Conservation (phyloP, 2,329 filamentous ascomycete species). For the Arthrobotrys sinensis region DNA sequence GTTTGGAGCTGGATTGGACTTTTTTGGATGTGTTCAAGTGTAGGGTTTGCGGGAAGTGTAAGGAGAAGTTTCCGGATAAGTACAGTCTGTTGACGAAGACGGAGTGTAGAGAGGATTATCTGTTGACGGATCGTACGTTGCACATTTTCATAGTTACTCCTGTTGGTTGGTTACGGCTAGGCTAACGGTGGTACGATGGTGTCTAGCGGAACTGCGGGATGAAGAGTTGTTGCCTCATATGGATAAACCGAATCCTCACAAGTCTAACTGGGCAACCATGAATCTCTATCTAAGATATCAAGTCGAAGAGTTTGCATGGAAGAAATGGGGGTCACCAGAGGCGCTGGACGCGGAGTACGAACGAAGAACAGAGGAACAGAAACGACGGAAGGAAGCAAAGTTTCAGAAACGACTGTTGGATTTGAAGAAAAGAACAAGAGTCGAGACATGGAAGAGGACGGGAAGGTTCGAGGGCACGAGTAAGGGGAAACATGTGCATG, state of each 20-base stretch:
- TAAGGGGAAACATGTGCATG: conserved; percentile 85
- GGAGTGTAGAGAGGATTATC: conserved; percentile 93
- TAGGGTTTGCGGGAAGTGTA: conserved; percentile 84
- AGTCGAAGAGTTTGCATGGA: conserved; percentile 93
- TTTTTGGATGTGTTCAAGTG: conserved; percentile 89
- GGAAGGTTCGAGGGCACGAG: conserved; percentile 71
- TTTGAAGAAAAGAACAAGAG: conserved; percentile 91
- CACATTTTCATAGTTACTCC: not conserved
- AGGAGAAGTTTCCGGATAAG: conserved; percentile 90
- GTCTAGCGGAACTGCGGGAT: conserved; percentile 87
- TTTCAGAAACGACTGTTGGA: conserved; percentile 91
- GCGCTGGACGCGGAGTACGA: conserved; percentile 91
- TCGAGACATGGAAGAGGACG: conserved; percentile 87
- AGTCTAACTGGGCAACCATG: conserved; percentile 98
- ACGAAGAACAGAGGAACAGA: conserved; percentile 82
- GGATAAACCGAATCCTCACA: conserved; percentile 92
- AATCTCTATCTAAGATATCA: conserved; percentile 95
- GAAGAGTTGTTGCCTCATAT: conserved; percentile 88
- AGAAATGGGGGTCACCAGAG: conserved; percentile 91
- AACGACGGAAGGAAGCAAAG: conserved; percentile 88
- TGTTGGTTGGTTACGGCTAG: conserved; percentile 28
- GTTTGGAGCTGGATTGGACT: conserved; percentile 91
- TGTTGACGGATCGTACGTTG: conserved; percentile 86
- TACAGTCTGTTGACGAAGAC: conserved; percentile 97
- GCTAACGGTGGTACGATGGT: conserved; percentile 1